A percentile compares a stretch with the other conserved stretches of the same genome.
phyloP scores from a whole-genome alignment of 2,329 filamentous ascomycete species.

The Alternaria sp. region DNA sequence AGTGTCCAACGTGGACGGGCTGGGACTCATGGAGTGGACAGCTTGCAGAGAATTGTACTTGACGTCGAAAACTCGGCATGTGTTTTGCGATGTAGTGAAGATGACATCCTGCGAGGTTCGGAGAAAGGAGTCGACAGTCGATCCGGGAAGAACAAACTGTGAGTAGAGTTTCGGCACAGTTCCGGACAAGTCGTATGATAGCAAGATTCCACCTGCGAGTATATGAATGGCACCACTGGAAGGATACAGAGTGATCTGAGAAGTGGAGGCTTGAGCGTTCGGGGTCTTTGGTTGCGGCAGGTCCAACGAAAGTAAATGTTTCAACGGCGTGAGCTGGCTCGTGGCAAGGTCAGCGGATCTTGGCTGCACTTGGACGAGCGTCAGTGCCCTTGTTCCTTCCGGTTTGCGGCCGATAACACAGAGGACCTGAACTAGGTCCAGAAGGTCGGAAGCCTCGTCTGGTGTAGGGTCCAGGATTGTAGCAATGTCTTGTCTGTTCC shows the following conservation, averaged over 20 bases:
- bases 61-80: slow-evolving; percentile 69
- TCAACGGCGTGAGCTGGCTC: slow-evolving; percentile 39
- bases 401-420: slow-evolving; percentile 41
- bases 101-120: slow-evolving; percentile 73
- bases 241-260: slow-evolving; percentile 66
- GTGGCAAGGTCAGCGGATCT: slow-evolving; percentile 43
- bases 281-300: slow-evolving; percentile 34
- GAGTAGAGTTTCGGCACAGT: slow-evolving; percentile 69
- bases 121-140: slow-evolving; percentile 68
- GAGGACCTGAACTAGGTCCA: slow-evolving; percentile 49
- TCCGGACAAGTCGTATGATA: slow-evolving; percentile 70
- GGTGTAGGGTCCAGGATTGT: slow-evolving; percentile 48
- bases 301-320: slow-evolving; percentile 44
- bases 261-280: slow-evolving; percentile 8
- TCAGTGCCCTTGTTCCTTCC: slow-evolving; percentile 29
- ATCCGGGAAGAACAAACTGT: slow-evolving; percentile 59
- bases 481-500: slow-evolving; percentile 55
- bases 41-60: slow-evolving; percentile 67
- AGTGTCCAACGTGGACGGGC: slow-evolving; percentile 22
- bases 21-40: slow-evolving; percentile 46
- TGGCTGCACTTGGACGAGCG: slow-evolving; percentile 42
- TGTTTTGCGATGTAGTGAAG: slow-evolving; percentile 66
- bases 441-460: slow-evolving; percentile 38
- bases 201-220: slow-evolving; percentile 63
- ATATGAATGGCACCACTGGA: slow-evolving; percentile 71